Conservation (phyloP, 179 eudicot genomes). For the Camellia oleifera region DNA sequence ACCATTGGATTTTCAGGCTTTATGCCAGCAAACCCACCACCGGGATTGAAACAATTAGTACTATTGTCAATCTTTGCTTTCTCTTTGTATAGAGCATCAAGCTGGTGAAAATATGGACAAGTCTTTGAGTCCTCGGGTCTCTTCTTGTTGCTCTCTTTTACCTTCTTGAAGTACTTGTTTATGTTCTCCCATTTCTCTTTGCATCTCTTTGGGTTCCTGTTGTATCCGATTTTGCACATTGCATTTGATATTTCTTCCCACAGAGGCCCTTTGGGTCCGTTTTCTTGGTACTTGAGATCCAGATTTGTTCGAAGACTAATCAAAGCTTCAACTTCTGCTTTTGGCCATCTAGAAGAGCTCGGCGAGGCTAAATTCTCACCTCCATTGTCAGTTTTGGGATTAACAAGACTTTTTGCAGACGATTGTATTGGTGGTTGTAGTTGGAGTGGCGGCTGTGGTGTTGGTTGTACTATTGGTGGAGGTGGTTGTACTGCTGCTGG, state of each 20-base stretch:
- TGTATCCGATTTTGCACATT: constrained; percentile 64
- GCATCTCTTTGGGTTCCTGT: constrained; percentile 68
- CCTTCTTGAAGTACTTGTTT: constrained; percentile 80
- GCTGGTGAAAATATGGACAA: constrained; percentile 78
- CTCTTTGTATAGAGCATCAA: constrained; percentile 51
- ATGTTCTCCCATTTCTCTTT: constrained; percentile 97
- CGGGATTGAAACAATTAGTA: constrained; percentile 17
- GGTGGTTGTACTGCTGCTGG: too few relatives aligned
- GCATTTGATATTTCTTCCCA: constrained; percentile 79
- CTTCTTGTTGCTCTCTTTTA: constrained; percentile 73
- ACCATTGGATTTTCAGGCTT: constrained; percentile 45
- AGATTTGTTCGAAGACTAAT: constrained; percentile 54
- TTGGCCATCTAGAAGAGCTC: constrained; percentile 73
- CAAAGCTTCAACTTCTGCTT: constrained; percentile 75
- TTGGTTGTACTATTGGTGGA: constrained; percentile 12
- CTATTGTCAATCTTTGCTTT: constrained; percentile 30
- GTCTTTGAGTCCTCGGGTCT: constrained; percentile 75
- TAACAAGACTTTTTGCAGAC: neutral
- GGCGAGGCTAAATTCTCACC: constrained; percentile 17
- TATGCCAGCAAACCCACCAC: constrained; percentile 2
- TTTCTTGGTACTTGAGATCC: constrained; percentile 59
- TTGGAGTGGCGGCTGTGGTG: constrained; percentile 5
- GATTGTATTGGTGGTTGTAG: neutral
- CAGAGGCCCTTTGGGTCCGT: constrained; percentile 69
- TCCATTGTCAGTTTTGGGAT: constrained; percentile 16